These are phyloP conservation scores for Collariella sp. DNA, from an alignment of 495 filamentous ascomycete genomes.

Conservation along the genomic window DNA sequence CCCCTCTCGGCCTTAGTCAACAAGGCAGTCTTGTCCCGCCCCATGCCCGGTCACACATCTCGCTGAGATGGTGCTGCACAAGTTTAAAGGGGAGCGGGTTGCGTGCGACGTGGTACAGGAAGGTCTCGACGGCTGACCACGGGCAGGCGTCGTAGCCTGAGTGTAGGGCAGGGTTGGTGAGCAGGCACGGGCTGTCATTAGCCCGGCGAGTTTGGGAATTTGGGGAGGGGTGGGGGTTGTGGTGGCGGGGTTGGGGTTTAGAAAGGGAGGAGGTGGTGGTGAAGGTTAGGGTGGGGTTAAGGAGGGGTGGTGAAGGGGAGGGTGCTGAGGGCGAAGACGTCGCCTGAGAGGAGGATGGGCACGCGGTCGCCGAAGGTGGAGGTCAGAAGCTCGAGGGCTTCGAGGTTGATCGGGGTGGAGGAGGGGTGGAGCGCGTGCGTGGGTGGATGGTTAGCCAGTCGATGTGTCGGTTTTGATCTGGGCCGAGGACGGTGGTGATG, in stretches of 20 bases:
- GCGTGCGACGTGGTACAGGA: slow-evolving; percentile 44
- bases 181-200: slow-evolving; percentile 59
- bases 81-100: slow-evolving; percentile 51
- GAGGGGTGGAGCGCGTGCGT: slow-evolving; percentile 45
- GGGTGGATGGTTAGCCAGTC: slow-evolving; percentile 61
- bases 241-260: slow-evolving; percentile 20
- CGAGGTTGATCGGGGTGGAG: slow-evolving; percentile 47
- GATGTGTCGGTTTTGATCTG: slow-evolving; percentile 36
- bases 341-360: slow-evolving; percentile 54
- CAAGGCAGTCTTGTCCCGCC: slow-evolving; percentile 36
- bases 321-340: slow-evolving; percentile 45
- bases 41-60: slow-evolving; percentile 54
- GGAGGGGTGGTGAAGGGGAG: slow-evolving; percentile 39
- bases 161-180: slow-evolving; percentile 56
- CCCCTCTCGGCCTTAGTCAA: slow-evolving; percentile 45
- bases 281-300: slow-evolving; percentile 17
- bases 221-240: slow-evolving; percentile 10
- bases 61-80: slow-evolving; percentile 51
- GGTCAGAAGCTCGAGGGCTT: slow-evolving; percentile 48
- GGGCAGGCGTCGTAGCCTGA: slow-evolving; percentile 46
- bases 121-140: slow-evolving; percentile 51
- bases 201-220: slow-evolving; percentile 37
- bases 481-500: slow-evolving; percentile 41
- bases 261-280: slow-evolving; percentile 14
- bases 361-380: slow-evolving; percentile 37